Conservation (phyloP, 1,284 basidiomycete species). For the Peniophora sp. region DNA sequence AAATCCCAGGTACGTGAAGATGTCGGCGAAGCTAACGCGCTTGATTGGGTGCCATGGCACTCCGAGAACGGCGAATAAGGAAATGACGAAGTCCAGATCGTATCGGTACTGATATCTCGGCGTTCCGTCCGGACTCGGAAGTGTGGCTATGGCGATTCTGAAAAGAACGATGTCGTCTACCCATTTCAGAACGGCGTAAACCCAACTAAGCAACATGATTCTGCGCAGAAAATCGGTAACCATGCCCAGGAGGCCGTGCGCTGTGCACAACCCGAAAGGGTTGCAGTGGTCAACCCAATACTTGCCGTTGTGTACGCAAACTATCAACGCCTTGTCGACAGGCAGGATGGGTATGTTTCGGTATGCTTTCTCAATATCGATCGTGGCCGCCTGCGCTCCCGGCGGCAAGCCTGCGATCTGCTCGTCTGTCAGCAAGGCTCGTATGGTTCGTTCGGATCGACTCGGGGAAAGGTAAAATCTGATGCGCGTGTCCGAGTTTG, state of each 20-base stretch:
- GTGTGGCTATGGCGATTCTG: background rate
- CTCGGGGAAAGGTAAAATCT: too few relatives aligned
- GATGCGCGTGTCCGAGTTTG: background rate
- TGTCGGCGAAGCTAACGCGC: conserved; percentile 14
- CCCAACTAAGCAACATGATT: conserved; percentile 3
- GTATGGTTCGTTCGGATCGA: too few relatives aligned
- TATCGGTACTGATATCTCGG: background rate
- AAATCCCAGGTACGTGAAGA: conserved; percentile 30
- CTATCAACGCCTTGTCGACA: conserved; percentile 17
- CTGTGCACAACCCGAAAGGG: conserved; percentile 22
- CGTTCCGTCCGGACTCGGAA: background rate
- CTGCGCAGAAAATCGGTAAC: conserved; percentile 24
- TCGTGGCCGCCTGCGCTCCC: conserved; percentile 22
- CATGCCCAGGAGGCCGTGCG: conserved; percentile 22
- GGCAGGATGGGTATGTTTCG: conserved; percentile 21
- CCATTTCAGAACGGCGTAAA: conserved; percentile 21
- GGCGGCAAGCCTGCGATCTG: conserved; percentile 21
- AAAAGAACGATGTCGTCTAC: conserved; percentile 21
- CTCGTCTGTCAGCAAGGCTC: too few relatives aligned
- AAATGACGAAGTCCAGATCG: conserved; percentile 19
- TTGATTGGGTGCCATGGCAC: conserved; percentile 1
- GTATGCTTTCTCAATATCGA: conserved; percentile 25
- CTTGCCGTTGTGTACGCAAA: conserved; percentile 16
- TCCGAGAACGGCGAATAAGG: conserved; percentile 1
- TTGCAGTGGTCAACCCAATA: conserved; percentile 19